Evolutionary conservation across 2,329 filamentous ascomycete species (phyloP).

Genomic region (Orbilia ellipsospora): DNA sequence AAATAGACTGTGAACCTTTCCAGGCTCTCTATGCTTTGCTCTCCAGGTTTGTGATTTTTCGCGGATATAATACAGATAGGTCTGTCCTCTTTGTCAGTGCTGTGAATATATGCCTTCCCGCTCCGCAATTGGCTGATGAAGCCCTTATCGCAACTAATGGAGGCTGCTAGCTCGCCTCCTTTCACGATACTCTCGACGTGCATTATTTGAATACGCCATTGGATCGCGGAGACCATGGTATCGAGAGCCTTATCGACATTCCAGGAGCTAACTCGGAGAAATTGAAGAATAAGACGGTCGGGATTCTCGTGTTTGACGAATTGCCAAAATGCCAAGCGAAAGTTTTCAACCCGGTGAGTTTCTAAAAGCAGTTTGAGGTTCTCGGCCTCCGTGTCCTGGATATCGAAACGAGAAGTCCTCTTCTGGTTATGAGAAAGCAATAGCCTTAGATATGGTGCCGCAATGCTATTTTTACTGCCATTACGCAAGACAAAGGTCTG

Average conservation of each 20-base stretch:
- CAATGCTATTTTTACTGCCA: too few relatives aligned
- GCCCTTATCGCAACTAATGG: slow-evolving; percentile 73
- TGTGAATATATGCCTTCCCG: slow-evolving; percentile 93
- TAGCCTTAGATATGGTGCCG: too few relatives aligned
- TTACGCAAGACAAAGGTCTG: too few relatives aligned
- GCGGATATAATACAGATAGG: slow-evolving; percentile 89
- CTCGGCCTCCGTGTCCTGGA: neutral
- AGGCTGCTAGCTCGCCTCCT: slow-evolving; percentile 76
- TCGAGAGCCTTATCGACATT: slow-evolving; percentile 91
- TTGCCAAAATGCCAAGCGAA: slow-evolving; percentile 19
- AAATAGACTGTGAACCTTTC: slow-evolving; percentile 92
- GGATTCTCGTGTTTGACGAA: slow-evolving; percentile 84
- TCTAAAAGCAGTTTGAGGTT: neutral
- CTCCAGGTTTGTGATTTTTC: slow-evolving; percentile 80
- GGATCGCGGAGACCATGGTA: slow-evolving; percentile 93
- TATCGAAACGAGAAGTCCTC: too few relatives aligned
- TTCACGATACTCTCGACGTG: slow-evolving; percentile 87
- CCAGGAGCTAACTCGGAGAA: slow-evolving; percentile 90
- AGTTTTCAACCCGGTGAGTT: neutral
- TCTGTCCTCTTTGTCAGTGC: slow-evolving; percentile 81
- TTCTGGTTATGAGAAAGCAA: too few relatives aligned
- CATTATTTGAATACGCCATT: slow-evolving; percentile 81
- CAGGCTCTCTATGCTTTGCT: slow-evolving; percentile 82
- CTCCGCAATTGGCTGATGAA: slow-evolving; percentile 85
- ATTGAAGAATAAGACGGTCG: slow-evolving; percentile 84